Percentiles rank a stretch among this genome's conserved stretches.
Evolutionary conservation across 345 rosid genomes (phyloP).

Genomic region (Noccaea caerulescens): DNA sequence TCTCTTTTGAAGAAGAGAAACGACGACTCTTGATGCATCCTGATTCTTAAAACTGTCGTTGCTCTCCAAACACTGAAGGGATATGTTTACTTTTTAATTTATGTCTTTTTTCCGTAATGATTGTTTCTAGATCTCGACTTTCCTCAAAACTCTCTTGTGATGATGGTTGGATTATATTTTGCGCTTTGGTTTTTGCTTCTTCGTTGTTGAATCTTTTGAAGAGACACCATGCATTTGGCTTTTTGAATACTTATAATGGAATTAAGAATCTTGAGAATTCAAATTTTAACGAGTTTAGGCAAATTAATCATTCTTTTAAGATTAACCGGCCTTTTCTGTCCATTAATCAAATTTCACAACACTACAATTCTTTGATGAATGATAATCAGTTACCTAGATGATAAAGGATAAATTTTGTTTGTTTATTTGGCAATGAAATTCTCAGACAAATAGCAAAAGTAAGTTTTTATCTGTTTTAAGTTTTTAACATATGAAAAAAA

Average conservation of each 20-base stretch:
- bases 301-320: background rate
- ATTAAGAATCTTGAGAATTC: background rate
- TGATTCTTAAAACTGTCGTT: slow-evolving; percentile 1
- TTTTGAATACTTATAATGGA: background rate
- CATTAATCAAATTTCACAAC: too few species aligned
- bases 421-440: slow-evolving; percentile 16
- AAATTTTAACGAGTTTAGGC: background rate
- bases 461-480: background rate
- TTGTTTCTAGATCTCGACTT: slow-evolving; percentile 27
- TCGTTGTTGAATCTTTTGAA: slow-evolving; percentile 17
- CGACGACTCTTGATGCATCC: slow-evolving; percentile 24
- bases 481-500: slow-evolving; percentile 14
- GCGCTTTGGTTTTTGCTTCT: slow-evolving; percentile 20
- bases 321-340: too few species aligned
- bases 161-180: slow-evolving; percentile 15
- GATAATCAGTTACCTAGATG: slow-evolving; percentile 29
- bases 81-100: slow-evolving; percentile 28
- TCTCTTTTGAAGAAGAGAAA: slow-evolving; percentile 21
- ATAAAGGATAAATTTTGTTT: background rate
- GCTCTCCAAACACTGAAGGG: slow-evolving; percentile 5
- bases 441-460: slow-evolving; percentile 16
- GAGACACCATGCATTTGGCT: slow-evolving; percentile 13
- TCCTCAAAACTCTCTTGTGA: slow-evolving; percentile 7
- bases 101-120: slow-evolving; percentile 9
- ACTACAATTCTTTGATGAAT: background rate